Conservation (phyloP, 306 rosid species). For the Castanea crenata region DNA sequence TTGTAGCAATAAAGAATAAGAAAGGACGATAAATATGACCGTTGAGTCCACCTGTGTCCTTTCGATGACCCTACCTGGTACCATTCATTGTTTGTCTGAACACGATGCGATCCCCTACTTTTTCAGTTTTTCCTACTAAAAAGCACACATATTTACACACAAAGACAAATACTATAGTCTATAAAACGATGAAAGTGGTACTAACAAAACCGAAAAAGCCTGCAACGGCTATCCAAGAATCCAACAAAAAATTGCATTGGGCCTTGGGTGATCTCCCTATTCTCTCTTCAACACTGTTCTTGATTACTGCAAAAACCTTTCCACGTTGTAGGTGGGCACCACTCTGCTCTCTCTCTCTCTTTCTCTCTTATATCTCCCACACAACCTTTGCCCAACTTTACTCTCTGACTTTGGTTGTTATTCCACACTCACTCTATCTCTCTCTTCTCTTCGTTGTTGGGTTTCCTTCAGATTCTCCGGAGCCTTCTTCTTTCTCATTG, state of each 20-base stretch:
- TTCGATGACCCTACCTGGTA: neutral
- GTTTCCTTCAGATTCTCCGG: slow-evolving; percentile 28
- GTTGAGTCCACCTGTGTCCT: neutral
- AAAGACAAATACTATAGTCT: too few relatives aligned
- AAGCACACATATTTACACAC: neutral
- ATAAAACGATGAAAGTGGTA: neutral
- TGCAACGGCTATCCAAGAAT: slow-evolving; percentile 48
- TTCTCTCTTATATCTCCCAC: slow-evolving; percentile 36
- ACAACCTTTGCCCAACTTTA: slow-evolving; percentile 42
- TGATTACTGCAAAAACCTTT: slow-evolving; percentile 12
- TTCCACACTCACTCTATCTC: slow-evolving; percentile 24
- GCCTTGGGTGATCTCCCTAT: neutral
- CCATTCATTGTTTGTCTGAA: neutral
- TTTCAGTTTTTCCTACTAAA: neutral
- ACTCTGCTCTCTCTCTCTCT: slow-evolving; percentile 17
- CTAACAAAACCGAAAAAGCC: neutral
- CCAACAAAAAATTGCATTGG: neutral
- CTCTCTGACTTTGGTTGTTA: slow-evolving; percentile 32
- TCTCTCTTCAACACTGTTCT: slow-evolving; percentile 18
- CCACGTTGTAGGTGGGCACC: slow-evolving; percentile 60
- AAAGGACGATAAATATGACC: neutral
- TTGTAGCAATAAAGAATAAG: too few relatives aligned
- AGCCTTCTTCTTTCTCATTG: slow-evolving; percentile 4
- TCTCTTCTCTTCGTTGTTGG: slow-evolving; percentile 36
- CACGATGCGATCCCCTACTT: neutral